Percentiles rank a stretch among this genome's conserved stretches.
phyloP scores from a whole-genome alignment of 345 rosid genomes.

The Linum usitatissimum region DNA sequence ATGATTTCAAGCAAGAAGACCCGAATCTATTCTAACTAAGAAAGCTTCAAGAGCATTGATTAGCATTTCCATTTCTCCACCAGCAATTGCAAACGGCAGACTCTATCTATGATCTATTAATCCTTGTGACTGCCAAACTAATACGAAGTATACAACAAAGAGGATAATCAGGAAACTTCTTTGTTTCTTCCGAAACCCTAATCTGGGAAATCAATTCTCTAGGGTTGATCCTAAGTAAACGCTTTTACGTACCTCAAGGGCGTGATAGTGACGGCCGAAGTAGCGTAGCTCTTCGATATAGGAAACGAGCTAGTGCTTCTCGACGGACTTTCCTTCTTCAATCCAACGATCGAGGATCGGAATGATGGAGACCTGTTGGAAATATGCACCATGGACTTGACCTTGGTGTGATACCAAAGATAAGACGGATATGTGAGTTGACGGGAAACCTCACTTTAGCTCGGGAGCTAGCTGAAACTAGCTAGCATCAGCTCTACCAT shows the following conservation, averaged over 20 bases:
- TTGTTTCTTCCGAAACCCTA: too few relatives aligned
- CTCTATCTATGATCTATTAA: background rate
- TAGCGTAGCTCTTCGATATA: conserved; percentile 18
- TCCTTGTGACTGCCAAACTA: background rate
- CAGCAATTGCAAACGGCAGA: background rate
- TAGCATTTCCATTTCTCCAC: background rate
- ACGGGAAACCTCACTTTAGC: too few relatives aligned
- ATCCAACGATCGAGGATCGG: conserved; percentile 38
- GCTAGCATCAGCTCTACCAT: too few relatives aligned
- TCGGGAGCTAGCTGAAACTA: too few relatives aligned
- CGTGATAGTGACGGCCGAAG: conserved; percentile 23
- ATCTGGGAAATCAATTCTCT: too few relatives aligned
- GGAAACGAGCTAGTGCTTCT: conserved; percentile 6
- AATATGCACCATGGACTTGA: too few relatives aligned
- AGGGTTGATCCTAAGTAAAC: background rate
- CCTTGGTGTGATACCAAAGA: too few relatives aligned
- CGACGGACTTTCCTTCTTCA: conserved; percentile 20
- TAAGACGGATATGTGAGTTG: too few relatives aligned
- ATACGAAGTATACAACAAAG: background rate
- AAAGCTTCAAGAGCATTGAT: background rate
- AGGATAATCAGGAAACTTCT: too few relatives aligned
- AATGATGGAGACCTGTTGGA: conserved; percentile 17
- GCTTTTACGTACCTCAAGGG: conserved; percentile 28
- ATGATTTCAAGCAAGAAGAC: too few relatives aligned
- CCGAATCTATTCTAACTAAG: too few relatives aligned